A percentile compares a stretch with the other conserved stretches of the same genome.
These are phyloP conservation scores for Starmerella apis DNA, from an alignment of 805 yeast genomes.

Conservation along the genomic window DNA sequence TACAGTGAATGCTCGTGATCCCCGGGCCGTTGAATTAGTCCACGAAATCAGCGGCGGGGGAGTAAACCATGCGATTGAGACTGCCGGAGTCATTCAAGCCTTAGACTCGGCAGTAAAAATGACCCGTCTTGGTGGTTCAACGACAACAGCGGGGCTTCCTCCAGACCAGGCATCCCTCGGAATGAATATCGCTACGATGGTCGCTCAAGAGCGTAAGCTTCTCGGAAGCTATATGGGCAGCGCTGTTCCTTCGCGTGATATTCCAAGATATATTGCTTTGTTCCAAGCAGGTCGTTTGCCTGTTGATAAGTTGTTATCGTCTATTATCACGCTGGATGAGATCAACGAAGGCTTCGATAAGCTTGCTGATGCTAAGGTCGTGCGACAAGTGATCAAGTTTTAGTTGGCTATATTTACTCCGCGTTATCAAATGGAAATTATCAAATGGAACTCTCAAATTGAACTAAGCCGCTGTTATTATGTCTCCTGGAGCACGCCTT, in stretches of 20 bases:
- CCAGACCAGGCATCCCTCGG: slow-evolving; percentile 94
- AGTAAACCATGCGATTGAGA: slow-evolving; percentile 87
- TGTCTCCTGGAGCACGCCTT: too few relatives aligned
- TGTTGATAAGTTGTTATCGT: slow-evolving; percentile 91
- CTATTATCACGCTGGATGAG: slow-evolving; percentile 63
- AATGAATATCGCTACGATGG: slow-evolving; percentile 83
- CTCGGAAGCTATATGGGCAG: slow-evolving; percentile 97
- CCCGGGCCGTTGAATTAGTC: slow-evolving; percentile 62
- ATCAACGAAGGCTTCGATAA: slow-evolving; percentile 88
- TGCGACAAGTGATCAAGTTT: slow-evolving; percentile 61
- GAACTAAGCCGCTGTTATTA: too few relatives aligned
- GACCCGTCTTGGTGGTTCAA: slow-evolving; percentile 93
- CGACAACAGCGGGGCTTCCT: slow-evolving; percentile 93
- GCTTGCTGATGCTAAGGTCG: slow-evolving; percentile 84
- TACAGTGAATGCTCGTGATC: slow-evolving; percentile 71
- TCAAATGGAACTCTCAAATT: too few relatives aligned
- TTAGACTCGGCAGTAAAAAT: slow-evolving; percentile 95
- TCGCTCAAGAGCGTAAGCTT: slow-evolving; percentile 95
- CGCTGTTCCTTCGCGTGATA: slow-evolving; percentile 88
- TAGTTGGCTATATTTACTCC: background rate
- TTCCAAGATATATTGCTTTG: slow-evolving; percentile 80
- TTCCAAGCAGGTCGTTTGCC: slow-evolving; percentile 69
- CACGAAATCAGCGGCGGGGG: slow-evolving; percentile 94
- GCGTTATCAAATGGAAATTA: background rate
- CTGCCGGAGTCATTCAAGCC: slow-evolving; percentile 91